Evolutionary conservation across 441 rosid species (phyloP), one percentile per base, ranked within the genome.

Genomic region (Pelargonium australe): DNA sequence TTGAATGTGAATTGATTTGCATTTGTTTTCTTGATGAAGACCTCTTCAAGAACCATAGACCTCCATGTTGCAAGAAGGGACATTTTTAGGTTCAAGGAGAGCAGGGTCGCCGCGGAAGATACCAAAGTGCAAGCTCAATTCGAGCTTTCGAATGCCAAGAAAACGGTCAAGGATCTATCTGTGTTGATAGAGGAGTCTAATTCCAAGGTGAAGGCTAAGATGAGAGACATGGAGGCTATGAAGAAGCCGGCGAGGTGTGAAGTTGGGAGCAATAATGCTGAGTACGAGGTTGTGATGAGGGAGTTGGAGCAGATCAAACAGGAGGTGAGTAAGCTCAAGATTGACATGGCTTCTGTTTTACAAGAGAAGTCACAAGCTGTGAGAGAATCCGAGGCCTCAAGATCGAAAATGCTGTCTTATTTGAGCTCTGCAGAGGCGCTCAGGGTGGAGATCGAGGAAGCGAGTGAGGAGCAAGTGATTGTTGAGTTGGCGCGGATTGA

Each of bases 401-500:
- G 57, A 63, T 66, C 44, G 19, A 81, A 75, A 72, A 45, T 64
- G 37, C 65, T 58, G 73, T 74, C 83, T n/a, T 70, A 80, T 66
- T 40, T 71, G 70, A 76, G 67, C 62, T 70, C 80, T 23, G 70
- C 68, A 0, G 87, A 84, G 57, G 81, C 70, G 3, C 84, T 91
- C 8, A 83, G 78, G 85, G 78, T 77, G 77, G 85, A 91, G 76
- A 87, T 87, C 0, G 96, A 87, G 63, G 86, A 75, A 69, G 86
- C 78, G 10, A 84, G 86, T 9, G 98, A 91, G 72, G 96, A 94
- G 64, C 89, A 83, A 73, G 87, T 94, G 76, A 73, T 88, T 10
- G 89, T 80, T 69, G 97, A 94, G 80, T 66, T 94, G 67, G 97
- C 98, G 0, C 72, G 80, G 70, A 88, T 94, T 0, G 96, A 94